Conservation (phyloP, 139 green algal species). For the Chlorella sp. region DNA sequence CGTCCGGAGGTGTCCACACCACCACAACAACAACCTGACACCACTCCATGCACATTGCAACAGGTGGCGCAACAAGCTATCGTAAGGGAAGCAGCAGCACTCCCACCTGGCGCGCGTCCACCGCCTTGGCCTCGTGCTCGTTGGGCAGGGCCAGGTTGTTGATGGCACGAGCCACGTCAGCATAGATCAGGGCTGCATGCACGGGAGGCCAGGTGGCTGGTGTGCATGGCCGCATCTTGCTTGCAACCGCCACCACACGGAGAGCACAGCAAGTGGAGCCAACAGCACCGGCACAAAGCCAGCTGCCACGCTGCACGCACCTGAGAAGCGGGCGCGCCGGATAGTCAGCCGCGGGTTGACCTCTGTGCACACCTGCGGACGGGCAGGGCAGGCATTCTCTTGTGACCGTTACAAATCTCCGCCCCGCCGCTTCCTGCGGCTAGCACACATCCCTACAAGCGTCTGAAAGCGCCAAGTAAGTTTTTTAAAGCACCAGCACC, state of each 20-base stretch:
- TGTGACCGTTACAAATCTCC: background rate
- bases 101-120: conserved; percentile 82
- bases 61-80: too few relatives aligned
- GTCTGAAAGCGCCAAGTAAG: too few relatives aligned
- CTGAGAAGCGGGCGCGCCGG: conserved; percentile 90
- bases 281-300: background rate
- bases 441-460: too few relatives aligned
- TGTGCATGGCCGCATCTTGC: too few relatives aligned
- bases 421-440: background rate
- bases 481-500: conserved; percentile 51
- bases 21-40: too few relatives aligned
- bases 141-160: conserved; percentile 76
- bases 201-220: background rate
- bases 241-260: too few relatives aligned
- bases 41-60: too few relatives aligned
- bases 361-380: conserved; percentile 66
- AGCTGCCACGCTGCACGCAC: background rate
- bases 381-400: background rate
- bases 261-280: too few relatives aligned
- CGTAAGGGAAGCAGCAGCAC: background rate
- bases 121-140: conserved; percentile 78
- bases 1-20: too few relatives aligned
- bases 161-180: conserved; percentile 64
- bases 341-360: conserved; percentile 77
- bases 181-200: conserved; percentile 71